phyloP scores from a whole-genome alignment of 352 stramenopile genomes.

The Aphanomyces cochlioides region DNA sequence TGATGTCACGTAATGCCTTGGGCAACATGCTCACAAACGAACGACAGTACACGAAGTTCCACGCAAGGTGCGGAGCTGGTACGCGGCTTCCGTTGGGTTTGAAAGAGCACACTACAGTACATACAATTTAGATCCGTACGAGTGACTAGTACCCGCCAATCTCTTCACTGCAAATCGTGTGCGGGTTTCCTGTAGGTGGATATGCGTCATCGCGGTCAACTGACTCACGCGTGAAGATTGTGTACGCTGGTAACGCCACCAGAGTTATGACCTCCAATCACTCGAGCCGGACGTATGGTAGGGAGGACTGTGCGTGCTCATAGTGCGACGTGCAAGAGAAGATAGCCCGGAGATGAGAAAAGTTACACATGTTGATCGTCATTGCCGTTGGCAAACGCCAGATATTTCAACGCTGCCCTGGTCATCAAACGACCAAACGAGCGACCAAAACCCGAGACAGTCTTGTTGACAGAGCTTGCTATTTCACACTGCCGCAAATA shows the following conservation, averaged over 20 bases:
- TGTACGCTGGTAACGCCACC: constrained; percentile 7
- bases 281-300: constrained; percentile 23
- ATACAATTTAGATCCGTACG: neutral
- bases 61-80: constrained; percentile 19
- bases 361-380: too few species aligned
- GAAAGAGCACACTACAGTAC: constrained; percentile 22
- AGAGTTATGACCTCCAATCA: constrained; percentile 25
- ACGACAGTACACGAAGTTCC: constrained; percentile 23
- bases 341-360: too few species aligned
- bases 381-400: too few species aligned
- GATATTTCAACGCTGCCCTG: too few species aligned
- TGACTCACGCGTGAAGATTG: constrained; percentile 28
- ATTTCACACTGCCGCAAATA: too few species aligned
- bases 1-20: constrained; percentile 26
- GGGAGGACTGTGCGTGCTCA: constrained; percentile 17
- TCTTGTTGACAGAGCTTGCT: too few species aligned
- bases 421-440: too few species aligned
- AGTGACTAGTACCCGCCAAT: constrained; percentile 9
- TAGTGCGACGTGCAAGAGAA: constrained; percentile 7
- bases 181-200: neutral
- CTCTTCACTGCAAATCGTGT: constrained; percentile 28
- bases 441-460: too few species aligned
- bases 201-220: constrained; percentile 24
- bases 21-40: constrained; percentile 21
- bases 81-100: constrained; percentile 12